Conservation (phyloP, 2,329 filamentous ascomycete species). For the Colletotrichum sidae region DNA sequence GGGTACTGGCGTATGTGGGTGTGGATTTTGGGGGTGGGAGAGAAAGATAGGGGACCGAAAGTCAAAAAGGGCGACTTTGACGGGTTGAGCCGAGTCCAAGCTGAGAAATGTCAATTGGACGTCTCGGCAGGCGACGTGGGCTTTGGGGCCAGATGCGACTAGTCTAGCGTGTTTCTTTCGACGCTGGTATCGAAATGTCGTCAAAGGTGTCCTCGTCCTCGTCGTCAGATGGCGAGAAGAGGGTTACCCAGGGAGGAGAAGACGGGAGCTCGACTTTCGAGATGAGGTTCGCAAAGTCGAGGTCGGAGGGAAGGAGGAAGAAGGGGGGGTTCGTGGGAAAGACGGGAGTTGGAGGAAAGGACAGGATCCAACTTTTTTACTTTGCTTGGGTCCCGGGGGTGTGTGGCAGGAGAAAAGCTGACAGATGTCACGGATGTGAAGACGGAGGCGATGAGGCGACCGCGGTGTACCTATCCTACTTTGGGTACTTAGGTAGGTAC, state of each 20-base stretch:
- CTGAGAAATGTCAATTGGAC: constrained; percentile 15
- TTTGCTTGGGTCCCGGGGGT: constrained; percentile 7
- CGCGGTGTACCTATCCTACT: too few species aligned
- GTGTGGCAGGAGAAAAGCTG: constrained; percentile 31
- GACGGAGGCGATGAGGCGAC: background rate
- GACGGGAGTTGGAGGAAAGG: constrained; percentile 17
- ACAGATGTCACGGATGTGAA: constrained; percentile 34
- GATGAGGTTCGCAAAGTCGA: constrained; percentile 9
- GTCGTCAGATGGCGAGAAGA: constrained; percentile 19
- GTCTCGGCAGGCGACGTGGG: constrained; percentile 33
- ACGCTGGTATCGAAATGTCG: constrained; percentile 17
- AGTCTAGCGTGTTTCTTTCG: background rate
- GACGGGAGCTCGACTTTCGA: constrained; percentile 16
- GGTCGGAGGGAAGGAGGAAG: constrained; percentile 5
- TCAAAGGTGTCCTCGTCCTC: constrained; percentile 1
- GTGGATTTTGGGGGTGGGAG: constrained; percentile 3
- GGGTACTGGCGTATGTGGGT: background rate
- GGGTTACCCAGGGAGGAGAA: background rate
- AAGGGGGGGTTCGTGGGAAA: constrained; percentile 26
- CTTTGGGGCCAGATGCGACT: constrained; percentile 21
- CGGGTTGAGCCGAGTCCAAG: constrained; percentile 15
- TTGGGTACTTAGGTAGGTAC: too few species aligned
- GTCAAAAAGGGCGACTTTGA: constrained; percentile 16
- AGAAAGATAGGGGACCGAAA: constrained; percentile 6
- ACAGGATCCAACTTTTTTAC: constrained; percentile 27